These are phyloP conservation scores for Penicillium sp. DNA, from an alignment of 2,329 filamentous ascomycete species.

Conservation along the genomic window DNA sequence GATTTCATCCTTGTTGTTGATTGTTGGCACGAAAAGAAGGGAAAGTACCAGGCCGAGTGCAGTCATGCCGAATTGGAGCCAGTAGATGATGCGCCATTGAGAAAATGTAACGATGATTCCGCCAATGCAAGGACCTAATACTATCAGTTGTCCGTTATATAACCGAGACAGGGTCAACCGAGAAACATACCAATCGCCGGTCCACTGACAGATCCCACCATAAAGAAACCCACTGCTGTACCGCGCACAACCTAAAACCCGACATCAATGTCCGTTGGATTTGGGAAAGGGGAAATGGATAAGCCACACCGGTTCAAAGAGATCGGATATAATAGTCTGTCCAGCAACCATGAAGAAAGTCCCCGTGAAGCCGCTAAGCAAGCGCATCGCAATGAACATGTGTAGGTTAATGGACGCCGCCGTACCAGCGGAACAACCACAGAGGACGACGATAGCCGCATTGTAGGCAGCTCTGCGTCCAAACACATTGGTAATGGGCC, in stretches of 20 bases:
- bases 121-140: constrained; percentile 55
- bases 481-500: constrained; percentile 28
- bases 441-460: constrained; percentile 32
- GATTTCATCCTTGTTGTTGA: constrained; percentile 57
- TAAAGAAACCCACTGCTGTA: constrained; percentile 44
- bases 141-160: constrained; percentile 1
- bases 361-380: constrained; percentile 36
- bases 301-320: constrained; percentile 33
- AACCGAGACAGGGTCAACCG: neutral
- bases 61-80: constrained; percentile 67
- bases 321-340: constrained; percentile 39
- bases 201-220: constrained; percentile 42
- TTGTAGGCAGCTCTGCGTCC: constrained; percentile 34
- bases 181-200: constrained; percentile 39
- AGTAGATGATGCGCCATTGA: constrained; percentile 72
- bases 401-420: constrained; percentile 30
- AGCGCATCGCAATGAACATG: constrained; percentile 36
- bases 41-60: constrained; percentile 57
- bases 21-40: constrained; percentile 65
- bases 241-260: constrained; percentile 35
- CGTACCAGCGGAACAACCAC: constrained; percentile 31
- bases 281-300: neutral
- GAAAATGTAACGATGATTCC: constrained; percentile 73
- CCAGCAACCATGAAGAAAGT: constrained; percentile 41
- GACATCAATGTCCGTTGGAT: neutral